A percentile compares a stretch with the other conserved stretches of the same genome.
phyloP scores from a whole-genome alignment of 1,139 yeast genomes.

The Suhomyces maxii region DNA sequence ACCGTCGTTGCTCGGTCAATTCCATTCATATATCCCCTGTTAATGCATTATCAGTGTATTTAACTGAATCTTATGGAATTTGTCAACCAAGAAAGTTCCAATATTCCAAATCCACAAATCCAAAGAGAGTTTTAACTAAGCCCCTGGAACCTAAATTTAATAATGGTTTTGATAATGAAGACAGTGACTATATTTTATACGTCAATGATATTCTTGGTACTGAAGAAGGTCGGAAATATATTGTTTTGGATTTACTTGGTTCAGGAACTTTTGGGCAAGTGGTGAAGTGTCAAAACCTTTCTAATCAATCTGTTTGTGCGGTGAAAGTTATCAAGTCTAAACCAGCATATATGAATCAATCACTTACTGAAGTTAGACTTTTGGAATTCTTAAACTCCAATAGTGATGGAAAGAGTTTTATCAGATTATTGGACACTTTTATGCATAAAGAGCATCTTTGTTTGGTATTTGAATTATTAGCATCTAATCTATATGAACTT shows the following conservation, averaged over 20 bases:
- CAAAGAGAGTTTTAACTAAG: slow-evolving; percentile 87
- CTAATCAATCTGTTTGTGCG: slow-evolving; percentile 87
- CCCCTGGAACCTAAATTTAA: slow-evolving; percentile 83
- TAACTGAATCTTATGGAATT: slow-evolving; percentile 78
- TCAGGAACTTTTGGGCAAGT: slow-evolving; percentile 99
- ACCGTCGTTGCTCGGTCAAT: slow-evolving; percentile 76
- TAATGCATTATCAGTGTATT: slow-evolving; percentile 72
- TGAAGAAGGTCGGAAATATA: slow-evolving; percentile 82
- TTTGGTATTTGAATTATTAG: slow-evolving; percentile 84
- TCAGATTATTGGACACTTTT: slow-evolving; percentile 81
- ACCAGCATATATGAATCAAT: slow-evolving; percentile 89
- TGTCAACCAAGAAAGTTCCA: slow-evolving; percentile 83
- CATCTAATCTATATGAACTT: slow-evolving; percentile 86
- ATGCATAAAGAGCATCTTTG: slow-evolving; percentile 92
- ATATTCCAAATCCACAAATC: slow-evolving; percentile 83
- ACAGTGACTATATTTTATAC: slow-evolving; percentile 86
- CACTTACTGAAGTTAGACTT: slow-evolving; percentile 85
- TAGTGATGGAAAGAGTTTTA: slow-evolving; percentile 73
- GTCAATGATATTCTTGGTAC: slow-evolving; percentile 92
- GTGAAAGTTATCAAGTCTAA: slow-evolving; percentile 92
- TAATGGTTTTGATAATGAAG: slow-evolving; percentile 85
- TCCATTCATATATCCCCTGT: slow-evolving; percentile 85
- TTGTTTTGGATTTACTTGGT: slow-evolving; percentile 88
- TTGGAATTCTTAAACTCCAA: slow-evolving; percentile 77
- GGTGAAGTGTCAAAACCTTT: slow-evolving; percentile 90